Percentiles rank a stretch among this genome's conserved stretches.
Evolutionary conservation across 1,139 yeast genomes (phyloP).

Genomic region (Debaryomyces robertsiae): DNA sequence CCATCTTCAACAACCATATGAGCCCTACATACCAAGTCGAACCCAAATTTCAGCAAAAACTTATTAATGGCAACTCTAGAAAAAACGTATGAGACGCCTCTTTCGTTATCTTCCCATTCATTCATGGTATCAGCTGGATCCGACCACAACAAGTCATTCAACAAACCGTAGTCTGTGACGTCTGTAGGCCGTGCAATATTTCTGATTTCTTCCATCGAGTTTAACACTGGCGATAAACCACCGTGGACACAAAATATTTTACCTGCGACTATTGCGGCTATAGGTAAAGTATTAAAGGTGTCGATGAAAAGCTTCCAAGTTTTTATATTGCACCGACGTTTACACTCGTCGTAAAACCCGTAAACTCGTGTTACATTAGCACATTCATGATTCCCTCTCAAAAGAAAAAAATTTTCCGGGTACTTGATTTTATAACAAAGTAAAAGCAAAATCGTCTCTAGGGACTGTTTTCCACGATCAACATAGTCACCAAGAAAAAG

Average conservation of each 20-base stretch:
- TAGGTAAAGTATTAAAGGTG: conserved; percentile 90
- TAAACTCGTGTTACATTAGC: conserved; percentile 83
- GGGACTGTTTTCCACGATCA: conserved; percentile 81
- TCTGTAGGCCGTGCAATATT: conserved; percentile 94
- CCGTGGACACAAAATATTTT: conserved; percentile 98
- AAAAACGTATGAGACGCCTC: conserved; percentile 97
- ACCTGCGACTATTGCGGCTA: conserved; percentile 94
- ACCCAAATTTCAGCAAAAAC: conserved; percentile 82
- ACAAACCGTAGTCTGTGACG: conserved; percentile 92
- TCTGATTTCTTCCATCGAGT: conserved; percentile 88
- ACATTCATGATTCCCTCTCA: conserved; percentile 84
- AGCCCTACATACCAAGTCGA: conserved; percentile 94
- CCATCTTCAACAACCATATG: conserved; percentile 99
- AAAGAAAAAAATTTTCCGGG: conserved; percentile 80
- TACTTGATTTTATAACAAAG: conserved; percentile 77
- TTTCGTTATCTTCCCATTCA: conserved; percentile 98
- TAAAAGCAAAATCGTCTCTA: conserved; percentile 73
- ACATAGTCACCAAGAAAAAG: conserved; percentile 84
- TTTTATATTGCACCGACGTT: conserved; percentile 71
- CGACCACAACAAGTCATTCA: conserved; percentile 92
- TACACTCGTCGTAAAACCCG: conserved; percentile 88
- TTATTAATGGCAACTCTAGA: conserved; percentile 90
- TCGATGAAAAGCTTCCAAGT: conserved; percentile 94
- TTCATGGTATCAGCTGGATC: conserved; percentile 94
- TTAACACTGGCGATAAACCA: conserved; percentile 88